phyloP scores from a whole-genome alignment of 768 basidiomycete species.

The Hypholoma sublateritium region DNA sequence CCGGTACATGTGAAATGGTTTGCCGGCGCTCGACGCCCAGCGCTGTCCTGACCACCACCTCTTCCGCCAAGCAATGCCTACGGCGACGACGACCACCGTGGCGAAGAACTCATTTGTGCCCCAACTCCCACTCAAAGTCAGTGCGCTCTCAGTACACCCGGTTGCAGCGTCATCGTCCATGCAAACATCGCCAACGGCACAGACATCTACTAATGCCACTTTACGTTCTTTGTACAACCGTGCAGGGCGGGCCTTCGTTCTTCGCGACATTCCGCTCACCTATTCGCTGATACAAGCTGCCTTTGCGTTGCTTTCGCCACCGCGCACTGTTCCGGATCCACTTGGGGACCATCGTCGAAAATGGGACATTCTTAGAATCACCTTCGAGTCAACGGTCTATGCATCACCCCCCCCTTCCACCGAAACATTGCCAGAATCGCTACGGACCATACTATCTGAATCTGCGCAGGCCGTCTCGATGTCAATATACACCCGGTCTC shows the following conservation, averaged over 20 bases:
- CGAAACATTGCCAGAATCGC: constrained; percentile 46
- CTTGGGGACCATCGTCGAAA: constrained; percentile 63
- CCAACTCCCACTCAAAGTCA: constrained; percentile 36
- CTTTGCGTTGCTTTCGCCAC: constrained; percentile 57
- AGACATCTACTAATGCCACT: constrained; percentile 38
- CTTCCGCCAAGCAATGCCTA: constrained; percentile 41
- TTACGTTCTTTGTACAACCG: constrained; percentile 74
- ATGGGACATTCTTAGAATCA: constrained; percentile 88
- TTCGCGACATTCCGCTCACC: constrained; percentile 68
- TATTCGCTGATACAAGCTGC: constrained; percentile 67
- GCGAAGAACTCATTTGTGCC: constrained; percentile 28
- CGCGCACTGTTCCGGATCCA: constrained; percentile 31
- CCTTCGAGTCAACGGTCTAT: constrained; percentile 75
- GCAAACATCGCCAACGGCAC: constrained; percentile 17
- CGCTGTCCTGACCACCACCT: constrained; percentile 3
- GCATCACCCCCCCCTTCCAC: constrained; percentile 48
- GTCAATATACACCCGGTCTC: constrained; percentile 60
- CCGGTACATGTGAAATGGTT: constrained; percentile 22
- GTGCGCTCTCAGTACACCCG: constrained; percentile 23
- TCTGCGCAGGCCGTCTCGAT: constrained; percentile 60
- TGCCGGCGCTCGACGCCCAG: constrained; percentile 10
- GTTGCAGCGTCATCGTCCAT: neutral
- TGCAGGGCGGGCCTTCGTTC: constrained; percentile 77
- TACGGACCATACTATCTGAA: constrained; percentile 53
- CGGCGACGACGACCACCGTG: constrained; percentile 41